These are phyloP conservation scores for Fusarium musae DNA, from an alignment of 2,329 filamentous ascomycete species.

Conservation along the genomic window DNA sequence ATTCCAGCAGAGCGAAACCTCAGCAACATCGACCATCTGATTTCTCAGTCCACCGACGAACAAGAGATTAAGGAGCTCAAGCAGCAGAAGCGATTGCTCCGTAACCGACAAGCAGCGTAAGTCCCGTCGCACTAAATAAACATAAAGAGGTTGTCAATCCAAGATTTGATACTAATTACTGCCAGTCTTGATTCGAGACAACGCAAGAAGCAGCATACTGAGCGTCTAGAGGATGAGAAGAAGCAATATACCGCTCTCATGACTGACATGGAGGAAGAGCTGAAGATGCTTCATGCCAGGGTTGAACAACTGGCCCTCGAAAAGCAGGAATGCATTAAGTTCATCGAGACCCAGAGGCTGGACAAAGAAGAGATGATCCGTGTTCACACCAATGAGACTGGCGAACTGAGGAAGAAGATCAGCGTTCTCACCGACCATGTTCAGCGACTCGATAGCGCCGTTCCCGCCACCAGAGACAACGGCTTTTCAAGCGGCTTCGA, in stretches of 20 bases:
- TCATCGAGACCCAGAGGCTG: constrained; percentile 79
- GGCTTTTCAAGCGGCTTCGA: constrained; percentile 77
- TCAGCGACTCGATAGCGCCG: constrained; percentile 74
- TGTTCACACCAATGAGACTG: constrained; percentile 88
- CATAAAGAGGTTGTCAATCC: background rate
- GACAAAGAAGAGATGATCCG: constrained; percentile 95
- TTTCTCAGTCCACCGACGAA: constrained; percentile 87
- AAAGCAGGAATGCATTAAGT: constrained; percentile 78
- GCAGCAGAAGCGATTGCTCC: constrained; percentile 93
- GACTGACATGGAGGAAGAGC: constrained; percentile 80
- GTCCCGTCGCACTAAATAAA: constrained; percentile 47
- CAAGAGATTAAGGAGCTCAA: constrained; percentile 98
- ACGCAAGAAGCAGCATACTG: constrained; percentile 97
- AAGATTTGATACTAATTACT: constrained; percentile 22
- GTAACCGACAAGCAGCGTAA: constrained; percentile 97
- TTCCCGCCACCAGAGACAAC: constrained; percentile 61
- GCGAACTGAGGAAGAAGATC: constrained; percentile 92
- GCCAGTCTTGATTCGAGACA: constrained; percentile 91
- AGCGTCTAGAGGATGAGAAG: constrained; percentile 96
- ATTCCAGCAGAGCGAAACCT: constrained; percentile 95
- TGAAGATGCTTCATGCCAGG: constrained; percentile 74
- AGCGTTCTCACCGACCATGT: constrained; percentile 80
- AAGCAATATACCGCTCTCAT: constrained; percentile 86
- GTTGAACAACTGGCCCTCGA: constrained; percentile 77
- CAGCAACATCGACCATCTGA: constrained; percentile 93